Percentiles rank a stretch among this genome's conserved stretches.
phyloP scores from a whole-genome alignment of 75 land plant genomes.

The Pinus taeda region DNA sequence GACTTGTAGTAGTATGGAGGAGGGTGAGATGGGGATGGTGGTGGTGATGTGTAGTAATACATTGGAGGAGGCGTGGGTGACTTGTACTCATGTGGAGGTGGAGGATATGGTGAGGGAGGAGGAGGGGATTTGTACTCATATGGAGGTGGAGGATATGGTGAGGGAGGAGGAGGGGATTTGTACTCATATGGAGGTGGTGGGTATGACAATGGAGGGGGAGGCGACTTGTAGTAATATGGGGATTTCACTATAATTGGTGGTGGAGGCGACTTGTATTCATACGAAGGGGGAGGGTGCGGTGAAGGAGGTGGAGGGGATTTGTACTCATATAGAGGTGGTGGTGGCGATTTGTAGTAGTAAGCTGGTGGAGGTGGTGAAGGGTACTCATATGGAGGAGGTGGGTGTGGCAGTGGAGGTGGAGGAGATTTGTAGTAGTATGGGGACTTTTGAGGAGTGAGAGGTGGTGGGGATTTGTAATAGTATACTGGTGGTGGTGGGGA shows the following conservation, averaged over 20 bases:
- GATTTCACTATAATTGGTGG: slow-evolving; percentile 14
- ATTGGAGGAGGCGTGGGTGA: slow-evolving; percentile 32
- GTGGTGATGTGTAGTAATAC: slow-evolving; percentile 21
- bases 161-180: slow-evolving; percentile 36
- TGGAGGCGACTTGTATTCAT: slow-evolving; percentile 34
- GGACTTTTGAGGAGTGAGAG: slow-evolving; percentile 12
- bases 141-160: slow-evolving; percentile 7
- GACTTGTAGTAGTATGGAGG: slow-evolving; percentile 26
- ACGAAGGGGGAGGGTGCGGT: slow-evolving; percentile 9
- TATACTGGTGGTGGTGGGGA: slow-evolving; percentile 29
- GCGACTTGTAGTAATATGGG: slow-evolving; percentile 24
- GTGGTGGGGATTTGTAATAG: slow-evolving; percentile 27
- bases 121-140: slow-evolving; percentile 35
- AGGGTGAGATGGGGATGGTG: slow-evolving; percentile 1
- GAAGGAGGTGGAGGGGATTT: slow-evolving; percentile 44
- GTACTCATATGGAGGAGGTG: slow-evolving; percentile 22
- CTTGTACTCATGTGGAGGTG: slow-evolving; percentile 21
- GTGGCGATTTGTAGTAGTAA: slow-evolving; percentile 31
- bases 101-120: slow-evolving; percentile 20
- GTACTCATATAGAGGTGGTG: slow-evolving; percentile 17
- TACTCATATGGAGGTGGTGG: slow-evolving; percentile 13
- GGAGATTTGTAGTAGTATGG: slow-evolving; percentile 11
- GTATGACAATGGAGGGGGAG: slow-evolving; percentile 18
- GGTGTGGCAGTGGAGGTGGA: slow-evolving; percentile 18
- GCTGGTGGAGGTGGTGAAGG: slow-evolving; percentile 37